Base-by-base conservation (phyloP, 1,284 basidiomycete species). In the Ceratobasidium sp. region DNA sequence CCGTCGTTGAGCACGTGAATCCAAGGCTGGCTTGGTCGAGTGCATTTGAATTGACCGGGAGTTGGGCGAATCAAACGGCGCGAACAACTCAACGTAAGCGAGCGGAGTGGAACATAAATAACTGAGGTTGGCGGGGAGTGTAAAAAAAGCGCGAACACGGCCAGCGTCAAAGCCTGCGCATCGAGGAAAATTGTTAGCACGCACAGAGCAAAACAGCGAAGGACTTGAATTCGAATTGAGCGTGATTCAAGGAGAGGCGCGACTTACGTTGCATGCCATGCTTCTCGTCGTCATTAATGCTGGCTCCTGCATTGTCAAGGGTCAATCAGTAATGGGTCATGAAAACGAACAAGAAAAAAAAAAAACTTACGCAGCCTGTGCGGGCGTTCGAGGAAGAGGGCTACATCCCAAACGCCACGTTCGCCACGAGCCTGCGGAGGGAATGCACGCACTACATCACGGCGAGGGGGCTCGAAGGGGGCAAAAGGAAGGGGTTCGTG, bases 51-150 rank as follows among this genome's bases (percentile, higher is more conserved):
- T 7, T 26, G 38, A 59, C 32, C 32, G 30, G 1, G 57, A 71
- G 13, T 11, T 21, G 1, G 55, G 32, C n/a, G 66, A n/a, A 2
- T 44, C 16, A 43, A 73, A 59, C 13, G 58, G 44, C 23, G 49
- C 44, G 28, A 62, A 73, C 16, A 66, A 26, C 30, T 73, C 62
- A 28, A 73, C 18, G 30, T 54, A 73, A 13, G 73, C 73, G 0
- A 73, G 32, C 13, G 28, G 55, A 2, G 23, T 38, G 2, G 41
- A 5, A 32, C 49, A 61, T 9, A 21, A 41, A 2, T 13, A 26
- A 1, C 13, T 11, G 0, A 71, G 11, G 14, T 41, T 16, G 28
- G 26, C 21, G 4, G 67, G 67, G 32, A 71, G 67, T 3, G 26
- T 58, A 28, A 71, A 38, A 16, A 71, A 49, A 13, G 57, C 67